Evolutionary conservation across 176 grass and related monocot species (phyloP).

Genomic region (Eragrostis nindensis): DNA sequence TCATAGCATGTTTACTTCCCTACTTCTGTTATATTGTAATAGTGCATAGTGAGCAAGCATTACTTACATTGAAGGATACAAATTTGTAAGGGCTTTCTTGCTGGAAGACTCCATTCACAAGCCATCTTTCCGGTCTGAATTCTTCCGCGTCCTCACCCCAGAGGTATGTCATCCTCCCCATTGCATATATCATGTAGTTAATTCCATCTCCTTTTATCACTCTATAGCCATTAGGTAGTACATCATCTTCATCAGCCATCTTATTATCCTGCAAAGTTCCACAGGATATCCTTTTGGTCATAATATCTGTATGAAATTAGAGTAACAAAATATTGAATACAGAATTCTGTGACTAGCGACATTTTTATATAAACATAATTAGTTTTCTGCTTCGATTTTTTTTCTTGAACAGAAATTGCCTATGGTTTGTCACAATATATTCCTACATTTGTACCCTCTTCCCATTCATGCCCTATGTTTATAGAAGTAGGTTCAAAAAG

Average conservation of each 20-base stretch:
- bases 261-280: constrained; percentile 54
- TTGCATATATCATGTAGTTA: constrained; percentile 60
- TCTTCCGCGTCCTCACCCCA: constrained; percentile 70
- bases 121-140: constrained; percentile 67
- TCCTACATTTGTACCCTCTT: background rate
- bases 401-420: background rate
- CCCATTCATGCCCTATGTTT: background rate
- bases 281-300: background rate
- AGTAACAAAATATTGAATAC: background rate
- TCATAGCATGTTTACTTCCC: background rate
- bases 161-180: constrained; percentile 71
- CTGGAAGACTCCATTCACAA: constrained; percentile 58
- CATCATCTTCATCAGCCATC: constrained; percentile 61
- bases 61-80: constrained; percentile 62
- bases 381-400: background rate
- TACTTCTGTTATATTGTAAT: background rate
- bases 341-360: too few species aligned
- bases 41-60: background rate
- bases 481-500: background rate
- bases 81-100: constrained; percentile 69
- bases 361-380: constrained; percentile 6
- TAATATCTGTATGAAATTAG: background rate
- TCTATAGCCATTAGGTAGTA: constrained; percentile 51
- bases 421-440: background rate
- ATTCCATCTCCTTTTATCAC: constrained; percentile 52